Percentiles rank a stretch among this genome's conserved stretches.
Conservation (phyloP, 192 early-diverging fungal species). For the Coemansia sp. region DNA sequence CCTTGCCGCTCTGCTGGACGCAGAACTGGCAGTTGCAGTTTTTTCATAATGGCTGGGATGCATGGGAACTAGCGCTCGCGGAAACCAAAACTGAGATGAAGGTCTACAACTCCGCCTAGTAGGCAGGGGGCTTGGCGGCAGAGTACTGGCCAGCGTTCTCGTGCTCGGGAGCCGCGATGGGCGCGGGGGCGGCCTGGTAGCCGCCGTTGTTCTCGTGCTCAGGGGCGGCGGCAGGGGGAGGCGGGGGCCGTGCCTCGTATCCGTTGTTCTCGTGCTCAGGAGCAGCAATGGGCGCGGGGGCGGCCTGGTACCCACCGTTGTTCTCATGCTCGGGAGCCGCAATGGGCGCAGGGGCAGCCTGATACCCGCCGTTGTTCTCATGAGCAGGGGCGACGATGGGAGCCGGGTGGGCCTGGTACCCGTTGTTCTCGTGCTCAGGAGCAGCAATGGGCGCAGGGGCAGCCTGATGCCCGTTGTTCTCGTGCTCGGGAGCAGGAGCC, state of each 20-base stretch:
- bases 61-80: background rate
- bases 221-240: background rate
- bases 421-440: background rate
- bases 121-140: background rate
- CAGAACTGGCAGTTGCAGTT: too few species aligned
- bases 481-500: background rate
- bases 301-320: background rate
- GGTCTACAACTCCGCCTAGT: conserved; percentile 1
- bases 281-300: background rate
- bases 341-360: background rate
- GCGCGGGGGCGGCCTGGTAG: background rate
- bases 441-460: background rate
- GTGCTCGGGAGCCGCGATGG: background rate
- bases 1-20: too few species aligned
- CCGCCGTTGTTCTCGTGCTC: background rate
- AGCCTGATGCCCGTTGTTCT: background rate
- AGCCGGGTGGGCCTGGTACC: background rate
- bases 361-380: background rate
- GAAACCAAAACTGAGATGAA: background rate
- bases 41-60: too few species aligned
- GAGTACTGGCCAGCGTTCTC: background rate
- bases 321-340: background rate
- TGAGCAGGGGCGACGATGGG: background rate
- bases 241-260: background rate
- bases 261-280: conserved; percentile 1